phyloP scores from a whole-genome alignment of 108 stramenopile species.

The Cyclotella cryptica region DNA sequence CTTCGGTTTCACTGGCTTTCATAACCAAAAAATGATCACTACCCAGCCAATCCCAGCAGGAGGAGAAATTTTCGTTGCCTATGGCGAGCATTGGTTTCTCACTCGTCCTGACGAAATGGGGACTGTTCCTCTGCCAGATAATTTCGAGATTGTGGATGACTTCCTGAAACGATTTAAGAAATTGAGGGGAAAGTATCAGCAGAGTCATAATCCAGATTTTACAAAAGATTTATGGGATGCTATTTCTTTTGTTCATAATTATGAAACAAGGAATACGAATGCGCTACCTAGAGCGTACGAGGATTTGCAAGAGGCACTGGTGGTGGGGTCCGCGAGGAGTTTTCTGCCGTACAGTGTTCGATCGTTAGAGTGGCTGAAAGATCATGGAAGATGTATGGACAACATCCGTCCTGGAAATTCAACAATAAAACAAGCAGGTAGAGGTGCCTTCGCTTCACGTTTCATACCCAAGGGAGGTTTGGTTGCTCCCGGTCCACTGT shows the following conservation, averaged over 20 bases:
- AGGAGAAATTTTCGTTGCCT: conserved; percentile 58
- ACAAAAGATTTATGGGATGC: conserved; percentile 49
- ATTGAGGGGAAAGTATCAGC: conserved; percentile 32
- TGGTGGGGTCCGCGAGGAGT: conserved; percentile 45
- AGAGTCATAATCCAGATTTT: conserved; percentile 38
- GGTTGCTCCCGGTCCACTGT: conserved; percentile 76
- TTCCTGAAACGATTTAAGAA: conserved; percentile 38
- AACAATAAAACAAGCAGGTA: conserved; percentile 71
- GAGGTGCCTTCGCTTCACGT: conserved; percentile 81
- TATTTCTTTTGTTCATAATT: conserved; percentile 3
- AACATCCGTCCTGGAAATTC: conserved; percentile 65
- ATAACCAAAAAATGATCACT: conserved; percentile 52
- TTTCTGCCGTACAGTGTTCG: conserved; percentile 48
- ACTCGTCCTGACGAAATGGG: conserved; percentile 21
- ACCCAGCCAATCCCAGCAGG: conserved; percentile 31
- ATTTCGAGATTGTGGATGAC: conserved; percentile 37
- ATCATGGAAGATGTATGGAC: conserved; percentile 77
- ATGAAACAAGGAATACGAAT: conserved; percentile 33
- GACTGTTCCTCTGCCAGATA: conserved; percentile 28
- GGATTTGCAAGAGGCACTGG: conserved; percentile 39
- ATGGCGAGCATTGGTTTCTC: conserved; percentile 55
- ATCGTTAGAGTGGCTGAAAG: conserved; percentile 49
- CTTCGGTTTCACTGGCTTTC: conserved; percentile 46
- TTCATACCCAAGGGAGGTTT: conserved; percentile 62
- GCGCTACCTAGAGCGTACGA: conserved; percentile 48